These are phyloP conservation scores for Fusarium miscanthi DNA, from an alignment of 2,329 filamentous ascomycete species.

Conservation along the genomic window DNA sequence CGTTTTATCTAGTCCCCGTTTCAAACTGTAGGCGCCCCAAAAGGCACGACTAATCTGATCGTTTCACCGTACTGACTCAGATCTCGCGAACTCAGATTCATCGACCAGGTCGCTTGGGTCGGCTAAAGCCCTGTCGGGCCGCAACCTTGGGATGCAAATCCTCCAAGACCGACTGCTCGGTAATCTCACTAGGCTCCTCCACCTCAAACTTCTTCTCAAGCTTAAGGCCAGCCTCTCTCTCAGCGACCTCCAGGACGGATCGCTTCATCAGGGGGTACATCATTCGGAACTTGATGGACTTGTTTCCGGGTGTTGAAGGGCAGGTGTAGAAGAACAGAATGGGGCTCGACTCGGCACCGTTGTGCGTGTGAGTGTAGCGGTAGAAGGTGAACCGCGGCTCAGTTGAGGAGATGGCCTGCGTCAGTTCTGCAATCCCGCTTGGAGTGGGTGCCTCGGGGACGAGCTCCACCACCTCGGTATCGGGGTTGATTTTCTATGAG, in stretches of 20 bases:
- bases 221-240: constrained; percentile 71
- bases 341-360: constrained; percentile 64
- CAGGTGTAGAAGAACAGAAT: constrained; percentile 88
- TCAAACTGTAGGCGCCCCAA: neutral
- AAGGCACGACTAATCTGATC: neutral
- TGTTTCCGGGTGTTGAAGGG: constrained; percentile 71
- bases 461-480: constrained; percentile 76
- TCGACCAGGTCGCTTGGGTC: constrained; percentile 83
- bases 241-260: constrained; percentile 73
- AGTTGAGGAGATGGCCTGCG: constrained; percentile 68
- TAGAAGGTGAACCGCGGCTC: constrained; percentile 86
- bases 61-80: neutral
- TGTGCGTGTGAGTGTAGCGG: constrained; percentile 69
- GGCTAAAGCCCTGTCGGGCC: constrained; percentile 75
- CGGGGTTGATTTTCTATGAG: constrained; percentile 75
- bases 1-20: neutral
- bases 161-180: constrained; percentile 70
- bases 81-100: constrained; percentile 50
- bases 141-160: constrained; percentile 77
- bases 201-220: constrained; percentile 78
- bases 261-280: constrained; percentile 80
- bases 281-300: constrained; percentile 85
- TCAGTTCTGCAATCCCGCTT: constrained; percentile 68
- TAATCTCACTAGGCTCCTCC: constrained; percentile 76
- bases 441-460: constrained; percentile 64